Percentiles rank a stretch among this genome's conserved stretches.
phyloP scores from a whole-genome alignment of 2,329 filamentous ascomycete species.

The Pseudocercospora eumusae region DNA sequence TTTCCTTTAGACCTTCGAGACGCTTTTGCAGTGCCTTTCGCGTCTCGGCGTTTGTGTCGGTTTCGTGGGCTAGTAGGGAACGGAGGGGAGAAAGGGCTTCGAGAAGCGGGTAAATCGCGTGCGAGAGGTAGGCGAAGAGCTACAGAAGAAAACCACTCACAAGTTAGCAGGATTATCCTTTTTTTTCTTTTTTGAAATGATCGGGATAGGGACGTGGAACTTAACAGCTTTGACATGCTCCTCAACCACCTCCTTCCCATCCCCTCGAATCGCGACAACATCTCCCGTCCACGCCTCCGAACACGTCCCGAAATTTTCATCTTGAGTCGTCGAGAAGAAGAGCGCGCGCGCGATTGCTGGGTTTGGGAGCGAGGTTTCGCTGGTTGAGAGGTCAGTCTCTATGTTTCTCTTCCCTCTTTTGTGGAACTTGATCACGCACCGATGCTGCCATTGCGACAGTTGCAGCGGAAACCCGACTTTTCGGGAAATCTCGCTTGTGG shows the following conservation, averaged over 20 bases:
- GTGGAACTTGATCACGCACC: not conserved
- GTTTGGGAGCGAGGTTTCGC: not conserved
- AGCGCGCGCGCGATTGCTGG: not conserved
- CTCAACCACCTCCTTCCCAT: not conserved
- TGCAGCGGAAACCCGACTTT: not conserved
- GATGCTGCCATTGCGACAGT: slow-evolving; percentile 6
- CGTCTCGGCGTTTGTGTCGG: not conserved
- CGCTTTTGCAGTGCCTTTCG: not conserved
- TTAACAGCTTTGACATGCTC: not conserved
- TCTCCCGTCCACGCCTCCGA: not conserved
- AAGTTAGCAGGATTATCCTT: too few relatives aligned
- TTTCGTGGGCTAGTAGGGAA: not conserved
- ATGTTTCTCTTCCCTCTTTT: too few relatives aligned
- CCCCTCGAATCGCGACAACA: not conserved
- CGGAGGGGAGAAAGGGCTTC: not conserved
- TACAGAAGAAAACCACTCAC: too few relatives aligned
- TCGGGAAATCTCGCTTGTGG: not conserved
- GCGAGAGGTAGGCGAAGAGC: not conserved
- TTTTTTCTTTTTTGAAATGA: too few relatives aligned
- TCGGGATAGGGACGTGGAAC: too few relatives aligned
- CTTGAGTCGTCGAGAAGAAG: not conserved
- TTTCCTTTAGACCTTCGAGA: not conserved
- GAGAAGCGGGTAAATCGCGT: not conserved
- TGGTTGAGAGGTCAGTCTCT: too few relatives aligned
- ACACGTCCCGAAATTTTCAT: not conserved